These are phyloP conservation scores for Pyrenophora tritici-repentis DNA, from an alignment of 2,329 filamentous ascomycete genomes.

Conservation along the genomic window DNA sequence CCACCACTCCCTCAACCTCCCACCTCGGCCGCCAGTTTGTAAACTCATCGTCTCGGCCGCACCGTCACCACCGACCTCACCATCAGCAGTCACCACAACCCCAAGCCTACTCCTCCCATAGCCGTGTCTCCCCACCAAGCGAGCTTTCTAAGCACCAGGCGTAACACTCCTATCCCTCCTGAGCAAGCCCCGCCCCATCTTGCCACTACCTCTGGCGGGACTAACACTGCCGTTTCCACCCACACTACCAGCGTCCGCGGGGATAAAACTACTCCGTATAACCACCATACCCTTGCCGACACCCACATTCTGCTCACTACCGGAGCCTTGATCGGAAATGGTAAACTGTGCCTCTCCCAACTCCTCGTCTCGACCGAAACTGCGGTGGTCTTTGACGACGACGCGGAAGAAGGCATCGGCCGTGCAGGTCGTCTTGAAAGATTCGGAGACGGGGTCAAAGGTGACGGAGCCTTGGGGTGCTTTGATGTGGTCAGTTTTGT, in stretches of 20 bases:
- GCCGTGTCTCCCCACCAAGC: too few species aligned
- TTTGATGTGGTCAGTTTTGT: constrained; percentile 93
- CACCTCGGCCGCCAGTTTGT: too few species aligned
- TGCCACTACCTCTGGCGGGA: constrained; percentile 15
- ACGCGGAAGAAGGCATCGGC: constrained; percentile 87
- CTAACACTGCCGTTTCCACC: constrained; percentile 46
- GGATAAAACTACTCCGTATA: constrained; percentile 73
- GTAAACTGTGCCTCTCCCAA: constrained; percentile 89
- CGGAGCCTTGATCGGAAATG: constrained; percentile 76
- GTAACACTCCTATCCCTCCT: constrained; percentile 37
- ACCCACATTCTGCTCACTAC: constrained; percentile 71
- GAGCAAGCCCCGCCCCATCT: constrained; percentile 52
- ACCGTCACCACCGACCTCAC: too few species aligned
- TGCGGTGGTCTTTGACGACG: constrained; percentile 81
- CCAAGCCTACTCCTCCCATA: too few species aligned
- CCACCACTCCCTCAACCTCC: too few species aligned
- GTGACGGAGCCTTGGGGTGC: constrained; percentile 64
- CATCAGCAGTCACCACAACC: too few species aligned
- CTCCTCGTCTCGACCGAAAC: constrained; percentile 80
- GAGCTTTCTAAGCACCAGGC: constrained; percentile 8
- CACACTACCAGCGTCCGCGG: constrained; percentile 48
- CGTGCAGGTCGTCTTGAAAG: constrained; percentile 76
- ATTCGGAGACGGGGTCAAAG: constrained; percentile 60
- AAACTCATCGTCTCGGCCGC: too few species aligned
- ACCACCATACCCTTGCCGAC: constrained; percentile 75